Evolutionary conservation across 371 early-diverging fungal genomes (phyloP).

Genomic region (Rhizopus microsporus): DNA sequence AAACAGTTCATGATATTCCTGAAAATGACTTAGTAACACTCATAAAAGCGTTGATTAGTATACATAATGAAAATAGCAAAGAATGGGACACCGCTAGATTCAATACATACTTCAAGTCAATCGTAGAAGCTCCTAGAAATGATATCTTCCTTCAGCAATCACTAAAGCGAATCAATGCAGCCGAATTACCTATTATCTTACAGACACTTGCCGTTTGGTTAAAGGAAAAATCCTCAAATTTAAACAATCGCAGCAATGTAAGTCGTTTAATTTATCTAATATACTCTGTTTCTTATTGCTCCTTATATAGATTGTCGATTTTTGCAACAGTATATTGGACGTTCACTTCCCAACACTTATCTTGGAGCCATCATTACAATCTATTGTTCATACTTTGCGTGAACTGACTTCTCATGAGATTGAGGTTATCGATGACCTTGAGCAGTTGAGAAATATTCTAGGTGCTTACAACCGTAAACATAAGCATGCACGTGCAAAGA

Average conservation of each 20-base stretch:
- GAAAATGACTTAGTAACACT: slow-evolving; percentile 55
- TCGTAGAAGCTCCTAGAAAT: slow-evolving; percentile 57
- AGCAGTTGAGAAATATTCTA: slow-evolving; percentile 52
- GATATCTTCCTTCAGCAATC: slow-evolving; percentile 65
- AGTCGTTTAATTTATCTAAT: neutral
- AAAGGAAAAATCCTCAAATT: slow-evolving; percentile 18
- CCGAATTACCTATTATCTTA: slow-evolving; percentile 50
- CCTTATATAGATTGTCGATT: slow-evolving; percentile 49
- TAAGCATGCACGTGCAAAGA: slow-evolving; percentile 20
- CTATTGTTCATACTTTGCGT: slow-evolving; percentile 37
- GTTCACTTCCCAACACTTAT: slow-evolving; percentile 63
- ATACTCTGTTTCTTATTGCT: neutral
- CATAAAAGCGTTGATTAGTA: slow-evolving; percentile 33
- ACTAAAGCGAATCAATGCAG: slow-evolving; percentile 44
- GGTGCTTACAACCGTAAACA: slow-evolving; percentile 58
- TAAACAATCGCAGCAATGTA: slow-evolving; percentile 22
- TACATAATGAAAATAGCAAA: slow-evolving; percentile 14
- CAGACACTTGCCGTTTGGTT: slow-evolving; percentile 51
- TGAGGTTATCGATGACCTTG: slow-evolving; percentile 42
- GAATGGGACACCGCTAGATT: slow-evolving; percentile 27
- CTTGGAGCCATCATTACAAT: slow-evolving; percentile 54
- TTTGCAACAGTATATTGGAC: slow-evolving; percentile 55
- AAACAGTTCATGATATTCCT: slow-evolving; percentile 59
- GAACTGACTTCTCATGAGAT: slow-evolving; percentile 43
- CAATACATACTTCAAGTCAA: slow-evolving; percentile 35